Percentiles rank a stretch among this genome's conserved stretches.
phyloP scores from a whole-genome alignment of 2,329 filamentous ascomycete genomes.

The Stenocarpella maydis region DNA sequence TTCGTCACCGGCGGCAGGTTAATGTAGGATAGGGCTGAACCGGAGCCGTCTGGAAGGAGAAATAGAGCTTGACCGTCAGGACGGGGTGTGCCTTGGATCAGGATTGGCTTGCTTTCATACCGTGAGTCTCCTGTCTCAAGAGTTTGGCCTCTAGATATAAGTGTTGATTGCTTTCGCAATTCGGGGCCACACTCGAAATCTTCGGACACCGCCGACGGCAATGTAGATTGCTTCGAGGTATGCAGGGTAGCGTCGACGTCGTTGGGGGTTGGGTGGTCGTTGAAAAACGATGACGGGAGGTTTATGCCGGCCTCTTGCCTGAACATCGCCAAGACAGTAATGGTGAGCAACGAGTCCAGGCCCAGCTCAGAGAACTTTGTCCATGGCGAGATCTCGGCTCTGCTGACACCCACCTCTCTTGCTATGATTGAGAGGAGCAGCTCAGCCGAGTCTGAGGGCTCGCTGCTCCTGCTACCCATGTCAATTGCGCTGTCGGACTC shows the following conservation, averaged over 20 bases:
- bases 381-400: slow-evolving; percentile 37
- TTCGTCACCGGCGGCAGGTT: not conserved
- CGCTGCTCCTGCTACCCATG: not conserved
- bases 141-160: not conserved
- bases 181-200: not conserved
- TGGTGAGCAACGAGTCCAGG: slow-evolving; percentile 41
- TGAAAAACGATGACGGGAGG: slow-evolving; percentile 13
- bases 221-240: not conserved
- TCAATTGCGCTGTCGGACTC: slow-evolving; percentile 7
- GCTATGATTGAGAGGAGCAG: slow-evolving; percentile 37
- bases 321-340: slow-evolving; percentile 26
- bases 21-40: slow-evolving; percentile 26
- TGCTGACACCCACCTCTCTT: slow-evolving; percentile 38
- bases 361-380: slow-evolving; percentile 39
- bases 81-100: slow-evolving; percentile 19
- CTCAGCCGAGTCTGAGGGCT: slow-evolving; percentile 10
- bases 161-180: not conserved
- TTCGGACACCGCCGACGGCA: not conserved
- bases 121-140: not conserved
- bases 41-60: slow-evolving; percentile 26
- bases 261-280: slow-evolving; percentile 1
- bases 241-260: slow-evolving; percentile 2
- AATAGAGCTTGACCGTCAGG: slow-evolving; percentile 25
- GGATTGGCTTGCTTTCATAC: slow-evolving; percentile 24
- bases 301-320: not conserved